Evolutionary conservation across 2,329 filamentous ascomycete species (phyloP).

Genomic region (Verticillium alfalfae): DNA sequence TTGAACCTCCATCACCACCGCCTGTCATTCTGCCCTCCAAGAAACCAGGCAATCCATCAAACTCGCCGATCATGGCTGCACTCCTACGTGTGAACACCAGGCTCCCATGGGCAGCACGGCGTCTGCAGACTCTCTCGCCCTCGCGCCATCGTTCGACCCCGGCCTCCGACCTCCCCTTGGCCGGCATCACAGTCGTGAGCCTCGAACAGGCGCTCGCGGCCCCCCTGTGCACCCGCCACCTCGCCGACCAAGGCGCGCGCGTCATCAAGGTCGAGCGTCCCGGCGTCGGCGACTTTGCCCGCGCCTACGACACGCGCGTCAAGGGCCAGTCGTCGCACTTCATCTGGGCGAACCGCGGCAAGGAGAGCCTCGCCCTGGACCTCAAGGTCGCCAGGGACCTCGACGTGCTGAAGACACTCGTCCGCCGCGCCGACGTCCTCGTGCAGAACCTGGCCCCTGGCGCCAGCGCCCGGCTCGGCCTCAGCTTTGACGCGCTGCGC

Average conservation of each 20-base stretch:
- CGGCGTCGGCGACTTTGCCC: conserved; percentile 45
- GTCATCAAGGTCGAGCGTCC: conserved; percentile 52
- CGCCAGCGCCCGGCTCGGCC: conserved; percentile 37
- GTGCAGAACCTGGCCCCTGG: conserved; percentile 50
- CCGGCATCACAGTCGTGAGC: conserved; percentile 44
- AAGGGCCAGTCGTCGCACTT: conserved; percentile 47
- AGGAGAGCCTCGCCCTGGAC: conserved; percentile 46
- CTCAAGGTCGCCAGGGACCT: conserved; percentile 38
- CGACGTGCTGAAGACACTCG: conserved; percentile 32
- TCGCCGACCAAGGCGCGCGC: conserved; percentile 46
- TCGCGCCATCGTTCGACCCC: background rate
- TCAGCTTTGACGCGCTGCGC: conserved; percentile 38
- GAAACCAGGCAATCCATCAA: background rate
- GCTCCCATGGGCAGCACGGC: background rate
- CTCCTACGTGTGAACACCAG: background rate
- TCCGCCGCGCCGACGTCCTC: conserved; percentile 41
- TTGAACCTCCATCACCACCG: background rate
- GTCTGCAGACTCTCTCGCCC: background rate
- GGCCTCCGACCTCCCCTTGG: conserved; percentile 12
- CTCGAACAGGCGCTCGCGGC: conserved; percentile 50
- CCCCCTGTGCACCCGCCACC: conserved; percentile 48
- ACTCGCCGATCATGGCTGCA: background rate
- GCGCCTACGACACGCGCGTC: conserved; percentile 43
- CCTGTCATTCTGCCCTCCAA: too few relatives aligned
- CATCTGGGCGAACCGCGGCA: conserved; percentile 50